Evolutionary conservation across 805 yeast genomes (phyloP).

Genomic region (Candida namnaoensis): DNA sequence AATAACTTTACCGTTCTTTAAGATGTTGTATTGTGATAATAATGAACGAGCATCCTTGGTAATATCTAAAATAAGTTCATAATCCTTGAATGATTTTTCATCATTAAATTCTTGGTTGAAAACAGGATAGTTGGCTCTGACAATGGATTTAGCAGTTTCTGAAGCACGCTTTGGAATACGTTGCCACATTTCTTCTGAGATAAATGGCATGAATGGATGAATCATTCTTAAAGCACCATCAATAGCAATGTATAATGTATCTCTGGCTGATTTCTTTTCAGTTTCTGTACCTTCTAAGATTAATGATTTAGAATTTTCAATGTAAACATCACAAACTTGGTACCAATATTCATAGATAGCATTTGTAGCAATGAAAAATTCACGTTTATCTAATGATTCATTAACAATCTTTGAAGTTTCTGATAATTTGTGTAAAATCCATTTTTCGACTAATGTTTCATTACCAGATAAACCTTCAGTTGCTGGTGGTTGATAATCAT

Average conservation of each 20-base stretch:
- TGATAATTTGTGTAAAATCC: slow-evolving; percentile 88
- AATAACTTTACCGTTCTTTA: slow-evolving; percentile 80
- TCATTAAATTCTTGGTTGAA: slow-evolving; percentile 55
- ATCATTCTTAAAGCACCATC: slow-evolving; percentile 87
- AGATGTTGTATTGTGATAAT: slow-evolving; percentile 81
- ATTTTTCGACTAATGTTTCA: slow-evolving; percentile 88
- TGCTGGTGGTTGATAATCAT: slow-evolving; percentile 77
- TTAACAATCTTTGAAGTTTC: slow-evolving; percentile 57
- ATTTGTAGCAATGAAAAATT: slow-evolving; percentile 81
- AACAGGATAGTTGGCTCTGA: slow-evolving; percentile 72
- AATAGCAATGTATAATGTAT: slow-evolving; percentile 86
- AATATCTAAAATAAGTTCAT: slow-evolving; percentile 76
- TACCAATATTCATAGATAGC: slow-evolving; percentile 92
- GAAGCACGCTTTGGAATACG: slow-evolving; percentile 83
- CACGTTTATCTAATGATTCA: slow-evolving; percentile 69
- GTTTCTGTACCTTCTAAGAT: slow-evolving; percentile 84
- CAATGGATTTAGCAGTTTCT: slow-evolving; percentile 64
- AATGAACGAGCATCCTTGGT: slow-evolving; percentile 90
- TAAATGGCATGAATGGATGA: slow-evolving; percentile 97
- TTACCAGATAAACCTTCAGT: slow-evolving; percentile 56
- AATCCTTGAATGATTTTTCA: slow-evolving; percentile 58
- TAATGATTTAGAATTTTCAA: slow-evolving; percentile 91
- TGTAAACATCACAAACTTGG: slow-evolving; percentile 94
- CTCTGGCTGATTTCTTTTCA: slow-evolving; percentile 85
- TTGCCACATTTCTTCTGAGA: slow-evolving; percentile 99